Evolutionary conservation across 495 filamentous ascomycete species (phyloP).

Genomic region (Aspergillus sclerotiicarbonarius): DNA sequence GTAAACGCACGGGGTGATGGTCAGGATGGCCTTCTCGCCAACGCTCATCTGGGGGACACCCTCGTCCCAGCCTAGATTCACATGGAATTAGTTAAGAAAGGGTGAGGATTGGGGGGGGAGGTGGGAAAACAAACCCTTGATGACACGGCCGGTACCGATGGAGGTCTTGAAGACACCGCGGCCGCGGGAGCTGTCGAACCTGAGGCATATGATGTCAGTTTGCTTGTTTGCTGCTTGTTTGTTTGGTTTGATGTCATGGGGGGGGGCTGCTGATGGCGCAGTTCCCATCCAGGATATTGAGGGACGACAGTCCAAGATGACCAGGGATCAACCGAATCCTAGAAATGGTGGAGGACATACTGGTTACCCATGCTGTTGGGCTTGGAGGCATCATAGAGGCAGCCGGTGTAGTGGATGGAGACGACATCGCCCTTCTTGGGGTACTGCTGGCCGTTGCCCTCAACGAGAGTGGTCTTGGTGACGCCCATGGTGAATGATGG

Average conservation of each 20-base stretch:
- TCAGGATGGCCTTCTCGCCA: conserved; percentile 76
- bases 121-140: conserved; percentile 57
- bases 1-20: conserved; percentile 74
- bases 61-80: conserved; percentile 70
- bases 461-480: conserved; percentile 36
- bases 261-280: conserved; percentile 2
- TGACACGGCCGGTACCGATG: conserved; percentile 77
- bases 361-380: conserved; percentile 48
- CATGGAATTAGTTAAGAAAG: conserved; percentile 24
- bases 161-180: conserved; percentile 58
- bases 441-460: conserved; percentile 53
- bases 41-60: conserved; percentile 76
- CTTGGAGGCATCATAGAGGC: conserved; percentile 63
- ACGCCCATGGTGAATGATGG: conserved; percentile 54
- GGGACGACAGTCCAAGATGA: not conserved
- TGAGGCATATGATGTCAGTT: conserved; percentile 27
- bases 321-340: too few species aligned
- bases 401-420: conserved; percentile 81
- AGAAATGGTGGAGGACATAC: conserved; percentile 31
- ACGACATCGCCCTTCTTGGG: conserved; percentile 65
- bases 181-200: conserved; percentile 73
- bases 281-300: not conserved
- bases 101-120: not conserved
- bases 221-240: not conserved
- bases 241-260: not conserved